These are phyloP conservation scores for Porcisia hertigi DNA, from an alignment of 208 protist species.

Conservation along the genomic window DNA sequence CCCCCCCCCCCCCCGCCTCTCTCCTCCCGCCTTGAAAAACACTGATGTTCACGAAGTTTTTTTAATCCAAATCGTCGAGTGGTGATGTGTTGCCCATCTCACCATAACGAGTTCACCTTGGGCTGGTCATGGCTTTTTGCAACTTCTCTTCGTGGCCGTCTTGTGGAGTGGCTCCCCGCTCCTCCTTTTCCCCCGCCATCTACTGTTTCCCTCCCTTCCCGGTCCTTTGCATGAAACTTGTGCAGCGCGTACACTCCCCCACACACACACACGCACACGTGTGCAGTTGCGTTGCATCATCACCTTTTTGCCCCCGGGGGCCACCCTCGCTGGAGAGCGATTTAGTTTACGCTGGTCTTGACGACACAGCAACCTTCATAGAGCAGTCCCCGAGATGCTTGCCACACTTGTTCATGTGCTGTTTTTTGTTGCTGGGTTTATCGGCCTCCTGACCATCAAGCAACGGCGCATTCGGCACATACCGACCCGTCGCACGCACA, in stretches of 20 bases:
- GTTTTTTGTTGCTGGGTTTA: slow-evolving; percentile 24
- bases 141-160: neutral
- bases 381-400: slow-evolving; percentile 14
- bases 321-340: neutral
- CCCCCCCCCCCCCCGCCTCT: too few relatives aligned
- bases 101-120: too few relatives aligned
- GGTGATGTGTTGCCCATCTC: too few relatives aligned
- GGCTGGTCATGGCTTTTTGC: neutral
- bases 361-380: neutral
- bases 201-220: neutral
- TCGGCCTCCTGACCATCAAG: slow-evolving; percentile 58
- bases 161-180: neutral
- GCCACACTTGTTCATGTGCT: slow-evolving; percentile 33
- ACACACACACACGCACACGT: neutral
- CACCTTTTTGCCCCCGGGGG: too few relatives aligned
- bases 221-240: neutral
- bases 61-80: too few relatives aligned
- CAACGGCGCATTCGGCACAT: slow-evolving; percentile 73
- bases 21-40: too few relatives aligned
- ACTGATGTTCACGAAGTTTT: too few relatives aligned
- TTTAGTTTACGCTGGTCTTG: neutral
- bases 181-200: neutral
- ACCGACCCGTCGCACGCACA: slow-evolving; percentile 71
- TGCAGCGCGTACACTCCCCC: neutral
- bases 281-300: neutral